phyloP scores from a whole-genome alignment of 1,284 basidiomycete genomes.

The Cutaneotrichosporon daszewskae region DNA sequence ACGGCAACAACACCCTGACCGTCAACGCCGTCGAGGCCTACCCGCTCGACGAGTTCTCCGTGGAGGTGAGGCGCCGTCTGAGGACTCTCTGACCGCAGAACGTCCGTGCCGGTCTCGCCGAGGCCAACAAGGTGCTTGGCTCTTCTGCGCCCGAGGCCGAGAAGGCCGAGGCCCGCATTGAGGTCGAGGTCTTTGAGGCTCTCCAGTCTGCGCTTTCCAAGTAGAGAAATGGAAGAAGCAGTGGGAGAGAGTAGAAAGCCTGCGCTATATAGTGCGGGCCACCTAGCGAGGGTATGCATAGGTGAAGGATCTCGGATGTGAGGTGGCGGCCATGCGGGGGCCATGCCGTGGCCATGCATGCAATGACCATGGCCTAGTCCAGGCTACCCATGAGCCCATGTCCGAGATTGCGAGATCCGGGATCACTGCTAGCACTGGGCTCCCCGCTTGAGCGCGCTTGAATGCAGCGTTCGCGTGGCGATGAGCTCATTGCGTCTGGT shows the following conservation, averaged over 20 bases:
- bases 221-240: constrained; percentile 20
- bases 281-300: too few species aligned
- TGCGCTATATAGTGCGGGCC: too few species aligned
- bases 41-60: constrained; percentile 69
- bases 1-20: constrained; percentile 93
- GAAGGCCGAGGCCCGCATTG: constrained; percentile 90
- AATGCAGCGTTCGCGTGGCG: too few species aligned
- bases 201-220: constrained; percentile 68
- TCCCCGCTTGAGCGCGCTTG: too few species aligned
- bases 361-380: too few species aligned
- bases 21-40: constrained; percentile 98
- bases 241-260: not conserved
- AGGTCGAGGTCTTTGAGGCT: constrained; percentile 93
- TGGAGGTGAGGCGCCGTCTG: constrained; percentile 30
- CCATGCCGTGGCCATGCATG: too few species aligned
- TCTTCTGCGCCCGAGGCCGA: constrained; percentile 86
- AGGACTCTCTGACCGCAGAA: constrained; percentile 54
- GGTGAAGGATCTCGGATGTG: too few species aligned
- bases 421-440: too few species aligned
- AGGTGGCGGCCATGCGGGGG: too few species aligned
- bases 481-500: too few species aligned
- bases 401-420: too few species aligned
- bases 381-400: too few species aligned
- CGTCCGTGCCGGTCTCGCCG: constrained; percentile 79
- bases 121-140: constrained; percentile 74